A percentile compares a stretch with the other conserved stretches of the same genome.
These are phyloP conservation scores for Begonia peltatifolia DNA, from an alignment of 306 rosid genomes.

Conservation along the genomic window DNA sequence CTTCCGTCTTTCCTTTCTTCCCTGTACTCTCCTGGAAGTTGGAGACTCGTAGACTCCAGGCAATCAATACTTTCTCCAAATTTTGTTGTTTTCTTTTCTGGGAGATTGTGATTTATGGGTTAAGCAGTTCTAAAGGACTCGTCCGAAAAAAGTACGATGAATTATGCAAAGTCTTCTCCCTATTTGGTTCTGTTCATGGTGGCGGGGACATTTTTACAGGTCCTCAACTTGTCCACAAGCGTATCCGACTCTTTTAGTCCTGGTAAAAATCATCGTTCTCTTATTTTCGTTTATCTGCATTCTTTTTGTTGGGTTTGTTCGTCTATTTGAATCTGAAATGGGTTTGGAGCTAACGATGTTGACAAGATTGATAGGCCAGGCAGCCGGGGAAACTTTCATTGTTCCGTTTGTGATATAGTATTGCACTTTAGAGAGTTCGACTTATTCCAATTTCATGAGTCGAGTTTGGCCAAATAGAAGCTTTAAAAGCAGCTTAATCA, in stretches of 20 bases:
- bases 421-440: too few relatives aligned
- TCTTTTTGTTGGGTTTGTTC: not conserved
- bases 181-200: slow-evolving; percentile 28
- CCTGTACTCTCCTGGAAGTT: not conserved
- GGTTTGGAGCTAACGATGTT: not conserved
- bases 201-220: not conserved
- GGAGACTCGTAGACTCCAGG: not conserved
- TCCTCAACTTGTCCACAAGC: not conserved
- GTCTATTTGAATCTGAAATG: not conserved
- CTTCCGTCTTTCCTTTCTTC: not conserved
- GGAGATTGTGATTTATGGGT: too few relatives aligned
- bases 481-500: too few relatives aligned
- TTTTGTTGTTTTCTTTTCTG: too few relatives aligned
- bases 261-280: not conserved
- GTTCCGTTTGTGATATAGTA: too few relatives aligned
- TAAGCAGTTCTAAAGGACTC: too few relatives aligned
- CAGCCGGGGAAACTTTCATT: not conserved
- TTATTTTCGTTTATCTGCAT: not conserved
- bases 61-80: slow-evolving; percentile 7
- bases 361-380: not conserved
- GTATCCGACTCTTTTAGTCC: slow-evolving; percentile 3
- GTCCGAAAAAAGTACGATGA: slow-evolving; percentile 50
- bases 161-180: slow-evolving; percentile 21
- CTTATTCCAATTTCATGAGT: too few relatives aligned
- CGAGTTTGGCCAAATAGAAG: too few relatives aligned